phyloP scores from a whole-genome alignment of 2,329 filamentous ascomycete species.

The Aspergillus aculeatus region DNA sequence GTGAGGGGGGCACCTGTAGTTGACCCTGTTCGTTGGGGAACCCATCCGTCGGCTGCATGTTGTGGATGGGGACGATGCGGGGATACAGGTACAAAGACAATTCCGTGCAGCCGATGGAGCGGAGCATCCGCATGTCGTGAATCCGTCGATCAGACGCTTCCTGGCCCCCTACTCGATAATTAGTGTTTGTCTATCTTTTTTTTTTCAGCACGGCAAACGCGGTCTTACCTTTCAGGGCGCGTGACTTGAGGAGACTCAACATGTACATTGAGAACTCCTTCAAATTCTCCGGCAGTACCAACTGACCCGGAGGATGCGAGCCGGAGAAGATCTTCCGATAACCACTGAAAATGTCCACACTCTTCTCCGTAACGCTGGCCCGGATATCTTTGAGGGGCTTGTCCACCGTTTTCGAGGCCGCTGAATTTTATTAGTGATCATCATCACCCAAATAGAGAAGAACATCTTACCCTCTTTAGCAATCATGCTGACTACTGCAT shows the following conservation, averaged over 20 bases:
- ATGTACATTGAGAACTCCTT: constrained; percentile 98
- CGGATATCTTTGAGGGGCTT: constrained; percentile 80
- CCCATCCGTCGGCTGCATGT: constrained; percentile 80
- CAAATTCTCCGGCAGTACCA: constrained; percentile 91
- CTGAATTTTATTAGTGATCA: constrained; percentile 42
- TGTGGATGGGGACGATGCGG: constrained; percentile 87
- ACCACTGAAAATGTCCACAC: constrained; percentile 84
- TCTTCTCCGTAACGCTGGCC: constrained; percentile 79
- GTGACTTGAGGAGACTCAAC: constrained; percentile 81
- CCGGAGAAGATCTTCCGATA: constrained; percentile 93
- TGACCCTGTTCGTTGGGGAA: constrained; percentile 93
- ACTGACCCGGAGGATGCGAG: constrained; percentile 81
- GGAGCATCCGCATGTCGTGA: constrained; percentile 87
- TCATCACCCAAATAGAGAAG: background rate
- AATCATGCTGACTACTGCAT: constrained; percentile 82
- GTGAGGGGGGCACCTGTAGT: constrained; percentile 73
- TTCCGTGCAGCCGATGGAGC: constrained; percentile 81
- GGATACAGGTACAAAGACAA: constrained; percentile 92
- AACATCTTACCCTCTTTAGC: constrained; percentile 69
- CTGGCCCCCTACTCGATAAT: constrained; percentile 60
- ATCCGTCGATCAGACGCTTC: constrained; percentile 88
- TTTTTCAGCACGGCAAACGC: background rate
- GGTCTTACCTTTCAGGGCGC: constrained; percentile 73
- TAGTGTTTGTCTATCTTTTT: constrained; percentile 2
- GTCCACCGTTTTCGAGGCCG: constrained; percentile 79